Percentiles rank a stretch among this genome's conserved stretches.
Conservation (phyloP, 208 protist species). For the Blastocrithidia nonstop region DNA sequence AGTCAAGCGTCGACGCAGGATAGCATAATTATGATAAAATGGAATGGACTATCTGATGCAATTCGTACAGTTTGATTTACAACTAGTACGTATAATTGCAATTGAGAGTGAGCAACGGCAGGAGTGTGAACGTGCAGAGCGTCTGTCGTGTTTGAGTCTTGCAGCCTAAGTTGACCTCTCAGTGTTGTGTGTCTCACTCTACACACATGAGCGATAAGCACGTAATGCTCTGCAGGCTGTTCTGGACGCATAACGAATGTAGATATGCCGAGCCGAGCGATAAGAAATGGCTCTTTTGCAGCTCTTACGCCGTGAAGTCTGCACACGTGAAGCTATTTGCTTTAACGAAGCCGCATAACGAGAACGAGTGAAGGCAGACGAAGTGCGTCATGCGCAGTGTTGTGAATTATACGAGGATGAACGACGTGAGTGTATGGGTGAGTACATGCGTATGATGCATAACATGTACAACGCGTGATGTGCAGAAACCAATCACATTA, state of each 20-base stretch:
- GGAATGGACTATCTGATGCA: constrained; percentile 11
- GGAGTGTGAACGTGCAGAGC: constrained; percentile 10
- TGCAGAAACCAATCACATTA: too few species aligned
- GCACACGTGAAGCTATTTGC: constrained; percentile 10
- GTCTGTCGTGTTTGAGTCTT: constrained; percentile 6
- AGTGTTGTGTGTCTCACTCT: constrained; percentile 13
- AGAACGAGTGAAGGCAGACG: constrained; percentile 2
- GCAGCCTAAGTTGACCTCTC: constrained; percentile 9
- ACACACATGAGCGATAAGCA: constrained; percentile 25
- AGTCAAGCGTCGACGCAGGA: constrained; percentile 17
- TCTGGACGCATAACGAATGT: constrained; percentile 8
- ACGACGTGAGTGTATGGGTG: constrained; percentile 6
- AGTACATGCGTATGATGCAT: constrained; percentile 8
- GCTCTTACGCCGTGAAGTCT: constrained; percentile 11
- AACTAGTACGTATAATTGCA: constrained; percentile 10
- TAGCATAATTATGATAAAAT: constrained; percentile 15
- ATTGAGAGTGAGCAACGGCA: constrained; percentile 14
- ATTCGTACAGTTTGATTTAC: constrained; percentile 7
- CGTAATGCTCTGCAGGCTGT: constrained; percentile 11
- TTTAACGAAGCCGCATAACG: constrained; percentile 18
- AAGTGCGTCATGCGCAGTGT: too few species aligned
- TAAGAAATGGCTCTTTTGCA: background rate
- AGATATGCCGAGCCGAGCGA: background rate
- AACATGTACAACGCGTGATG: too few species aligned
- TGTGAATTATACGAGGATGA: constrained; percentile 4